Percentiles rank a stretch among this genome's conserved stretches.
Conservation (phyloP, 2,329 filamentous ascomycete genomes). For the Sclerotinia spermophila region DNA sequence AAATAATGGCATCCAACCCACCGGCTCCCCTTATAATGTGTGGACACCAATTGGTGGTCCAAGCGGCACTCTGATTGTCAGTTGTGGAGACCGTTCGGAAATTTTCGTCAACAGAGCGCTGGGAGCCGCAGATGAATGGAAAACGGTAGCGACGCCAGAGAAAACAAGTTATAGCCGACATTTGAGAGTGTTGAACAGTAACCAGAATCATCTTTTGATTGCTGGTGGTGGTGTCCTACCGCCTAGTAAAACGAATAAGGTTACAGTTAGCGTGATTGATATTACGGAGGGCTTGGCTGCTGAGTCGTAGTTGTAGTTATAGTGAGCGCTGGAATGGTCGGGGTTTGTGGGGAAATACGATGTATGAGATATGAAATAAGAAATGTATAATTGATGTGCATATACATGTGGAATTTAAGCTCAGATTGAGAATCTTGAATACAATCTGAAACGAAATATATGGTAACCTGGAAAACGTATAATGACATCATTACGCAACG, state of each 20-base stretch:
- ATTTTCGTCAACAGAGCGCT: conserved; percentile 35
- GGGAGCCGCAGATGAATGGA: conserved; percentile 33
- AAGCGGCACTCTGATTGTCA: conserved; percentile 36
- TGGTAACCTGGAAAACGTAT: not conserved
- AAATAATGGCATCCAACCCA: conserved; percentile 30
- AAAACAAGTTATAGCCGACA: conserved; percentile 32
- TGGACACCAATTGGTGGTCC: conserved; percentile 34
- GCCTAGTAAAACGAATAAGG: conserved; percentile 32
- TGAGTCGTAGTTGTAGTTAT: not conserved
- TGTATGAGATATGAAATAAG: not conserved
- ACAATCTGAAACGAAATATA: not conserved
- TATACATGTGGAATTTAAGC: not conserved
- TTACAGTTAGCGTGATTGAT: conserved; percentile 36
- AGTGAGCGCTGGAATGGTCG: not conserved
- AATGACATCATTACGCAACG: no score
- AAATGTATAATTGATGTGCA: not conserved
- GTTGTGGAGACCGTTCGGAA: conserved; percentile 26
- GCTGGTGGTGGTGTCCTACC: conserved; percentile 34
- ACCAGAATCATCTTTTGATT: conserved; percentile 34
- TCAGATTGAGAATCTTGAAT: not conserved
- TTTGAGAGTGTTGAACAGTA: conserved; percentile 32
- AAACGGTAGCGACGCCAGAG: conserved; percentile 31
- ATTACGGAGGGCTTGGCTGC: conserved; percentile 24
- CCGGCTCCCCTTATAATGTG: conserved; percentile 33
- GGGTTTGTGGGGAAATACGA: not conserved